Evolutionary conservation across 1,284 basidiomycete species (phyloP).

Genomic region (Ganoderma meredithae): DNA sequence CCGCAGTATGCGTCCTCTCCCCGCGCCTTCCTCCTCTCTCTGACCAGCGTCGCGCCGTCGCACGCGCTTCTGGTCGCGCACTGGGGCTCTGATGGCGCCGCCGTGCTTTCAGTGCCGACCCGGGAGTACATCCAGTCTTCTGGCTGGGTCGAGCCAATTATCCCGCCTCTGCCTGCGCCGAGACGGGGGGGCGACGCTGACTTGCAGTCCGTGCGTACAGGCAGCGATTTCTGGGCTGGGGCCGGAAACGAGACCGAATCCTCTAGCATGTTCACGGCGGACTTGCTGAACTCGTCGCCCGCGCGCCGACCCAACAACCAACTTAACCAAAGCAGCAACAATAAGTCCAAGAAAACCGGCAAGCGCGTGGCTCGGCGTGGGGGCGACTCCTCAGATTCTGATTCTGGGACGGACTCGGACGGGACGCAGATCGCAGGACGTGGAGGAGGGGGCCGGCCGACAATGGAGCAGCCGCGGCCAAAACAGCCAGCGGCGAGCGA

Average conservation of each 20-base stretch:
- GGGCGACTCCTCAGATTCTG: conserved; percentile 55
- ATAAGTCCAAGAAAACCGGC: conserved; percentile 15
- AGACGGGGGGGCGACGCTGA: conserved; percentile 34
- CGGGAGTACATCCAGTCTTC: conserved; percentile 85
- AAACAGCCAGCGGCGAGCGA: conserved; percentile 40
- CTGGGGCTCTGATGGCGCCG: conserved; percentile 79
- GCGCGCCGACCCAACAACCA: conserved; percentile 13
- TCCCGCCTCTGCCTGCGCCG: conserved; percentile 13
- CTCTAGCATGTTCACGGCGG: conserved; percentile 61
- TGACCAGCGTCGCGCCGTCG: conserved; percentile 67
- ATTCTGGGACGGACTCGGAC: conserved; percentile 64
- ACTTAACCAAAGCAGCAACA: background rate
- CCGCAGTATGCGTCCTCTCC: conserved; percentile 67
- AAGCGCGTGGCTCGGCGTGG: conserved; percentile 39
- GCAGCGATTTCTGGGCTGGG: conserved; percentile 78
- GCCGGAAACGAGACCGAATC: conserved; percentile 61
- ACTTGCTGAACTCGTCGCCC: conserved; percentile 33
- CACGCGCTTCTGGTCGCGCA: conserved; percentile 82
- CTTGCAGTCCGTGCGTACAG: conserved; percentile 68
- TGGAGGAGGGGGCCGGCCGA: conserved; percentile 21
- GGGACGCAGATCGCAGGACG: conserved; percentile 56
- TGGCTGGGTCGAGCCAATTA: conserved; percentile 61
- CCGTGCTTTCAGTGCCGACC: conserved; percentile 81
- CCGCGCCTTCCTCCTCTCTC: conserved; percentile 76
- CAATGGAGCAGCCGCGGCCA: conserved; percentile 5